A percentile compares a stretch with the other conserved stretches of the same genome.
phyloP scores from a whole-genome alignment of 768 basidiomycete species.

The Boletus fagicola region DNA sequence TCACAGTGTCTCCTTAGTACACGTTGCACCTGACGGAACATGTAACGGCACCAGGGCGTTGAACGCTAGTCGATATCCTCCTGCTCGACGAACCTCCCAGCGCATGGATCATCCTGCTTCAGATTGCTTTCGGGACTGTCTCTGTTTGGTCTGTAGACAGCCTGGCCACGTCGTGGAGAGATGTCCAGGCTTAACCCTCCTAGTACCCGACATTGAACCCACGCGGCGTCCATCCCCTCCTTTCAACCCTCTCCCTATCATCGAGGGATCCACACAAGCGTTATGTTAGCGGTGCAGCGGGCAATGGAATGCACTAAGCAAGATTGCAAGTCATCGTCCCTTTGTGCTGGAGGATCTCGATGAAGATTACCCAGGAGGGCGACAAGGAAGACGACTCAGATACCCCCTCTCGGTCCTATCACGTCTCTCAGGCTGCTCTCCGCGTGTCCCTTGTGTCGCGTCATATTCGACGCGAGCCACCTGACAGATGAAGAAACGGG shows the following conservation, averaged over 20 bases:
- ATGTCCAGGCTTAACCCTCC: neutral
- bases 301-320: neutral
- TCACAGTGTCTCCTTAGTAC: neutral
- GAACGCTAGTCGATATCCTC: neutral
- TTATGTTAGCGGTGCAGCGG: slow-evolving; percentile 3
- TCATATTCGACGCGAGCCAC: slow-evolving; percentile 10
- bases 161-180: slow-evolving; percentile 6
- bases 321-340: neutral
- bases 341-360: neutral
- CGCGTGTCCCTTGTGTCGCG: slow-evolving; percentile 11
- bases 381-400: neutral
- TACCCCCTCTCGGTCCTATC: slow-evolving; percentile 5
- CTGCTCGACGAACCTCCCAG: neutral
- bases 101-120: neutral
- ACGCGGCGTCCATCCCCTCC: neutral
- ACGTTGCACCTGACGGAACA: neutral
- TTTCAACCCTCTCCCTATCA: neutral
- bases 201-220: neutral
- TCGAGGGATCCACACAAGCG: neutral
- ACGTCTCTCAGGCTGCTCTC: slow-evolving; percentile 6
- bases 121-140: neutral
- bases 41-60: neutral
- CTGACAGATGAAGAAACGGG: neutral
- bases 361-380: neutral
- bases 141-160: slow-evolving; percentile 14